Conservation (phyloP, 176 grass and related monocot species). For the Triticum urartu region DNA sequence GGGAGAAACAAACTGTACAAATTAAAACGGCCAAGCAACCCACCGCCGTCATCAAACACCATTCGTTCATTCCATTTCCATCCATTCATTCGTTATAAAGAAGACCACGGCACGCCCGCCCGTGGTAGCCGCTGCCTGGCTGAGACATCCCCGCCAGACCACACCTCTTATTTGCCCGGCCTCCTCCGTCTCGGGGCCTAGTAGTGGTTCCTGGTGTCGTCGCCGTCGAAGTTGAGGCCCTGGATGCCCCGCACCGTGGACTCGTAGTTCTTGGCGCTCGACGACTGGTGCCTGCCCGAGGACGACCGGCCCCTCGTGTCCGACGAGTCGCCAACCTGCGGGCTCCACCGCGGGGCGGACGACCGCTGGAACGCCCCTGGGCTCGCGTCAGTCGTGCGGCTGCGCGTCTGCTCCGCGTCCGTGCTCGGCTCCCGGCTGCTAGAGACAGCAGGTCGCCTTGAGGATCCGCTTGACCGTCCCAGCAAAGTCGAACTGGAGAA, state of each 20-base stretch:
- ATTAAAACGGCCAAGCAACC: constrained; percentile 7
- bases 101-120: neutral
- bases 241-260: constrained; percentile 79
- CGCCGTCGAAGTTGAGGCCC: constrained; percentile 63
- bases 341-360: constrained; percentile 48
- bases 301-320: constrained; percentile 43
- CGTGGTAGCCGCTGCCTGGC: neutral
- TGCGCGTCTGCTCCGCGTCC: constrained; percentile 40
- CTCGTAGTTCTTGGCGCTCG: constrained; percentile 73
- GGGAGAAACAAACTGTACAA: constrained; percentile 23
- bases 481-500: constrained; percentile 91
- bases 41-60: neutral
- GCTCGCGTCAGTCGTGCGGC: constrained; percentile 56
- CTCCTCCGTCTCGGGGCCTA: constrained; percentile 5
- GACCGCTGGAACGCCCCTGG: constrained; percentile 58
- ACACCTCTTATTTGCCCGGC: constrained; percentile 10
- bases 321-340: constrained; percentile 35
- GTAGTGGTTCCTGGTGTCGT: constrained; percentile 53
- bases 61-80: neutral
- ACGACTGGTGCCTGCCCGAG: constrained; percentile 56
- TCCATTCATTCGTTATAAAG: neutral
- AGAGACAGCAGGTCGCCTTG: constrained; percentile 95
- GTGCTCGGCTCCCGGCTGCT: constrained; percentile 53
- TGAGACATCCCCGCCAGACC: neutral
- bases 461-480: constrained; percentile 87